Conservation (phyloP, 805 yeast species). For the Wickerhamiella sergipiensis region DNA sequence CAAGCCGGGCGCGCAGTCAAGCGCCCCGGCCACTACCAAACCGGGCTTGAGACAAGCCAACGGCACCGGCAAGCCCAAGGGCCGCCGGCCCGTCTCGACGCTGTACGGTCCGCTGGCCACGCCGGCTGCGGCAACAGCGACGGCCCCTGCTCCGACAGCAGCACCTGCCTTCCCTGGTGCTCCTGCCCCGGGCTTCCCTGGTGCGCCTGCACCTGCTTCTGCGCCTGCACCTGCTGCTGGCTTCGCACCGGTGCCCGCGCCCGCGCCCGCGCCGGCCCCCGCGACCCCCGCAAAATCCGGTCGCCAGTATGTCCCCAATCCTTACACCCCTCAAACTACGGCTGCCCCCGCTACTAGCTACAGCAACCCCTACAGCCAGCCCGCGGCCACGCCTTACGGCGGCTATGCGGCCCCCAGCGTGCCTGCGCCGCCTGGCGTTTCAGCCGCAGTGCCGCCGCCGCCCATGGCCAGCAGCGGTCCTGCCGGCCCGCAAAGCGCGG, state of each 20-base stretch:
- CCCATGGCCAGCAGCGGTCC: not conserved
- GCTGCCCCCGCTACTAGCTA: conserved; percentile 14
- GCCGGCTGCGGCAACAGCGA: conserved; percentile 2
- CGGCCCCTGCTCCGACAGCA: conserved; percentile 7
- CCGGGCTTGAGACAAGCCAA: no score
- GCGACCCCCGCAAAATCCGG: conserved; percentile 13
- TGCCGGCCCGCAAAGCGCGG: conserved; percentile 3
- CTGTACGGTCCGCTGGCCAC: not conserved
- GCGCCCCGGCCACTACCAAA: no score
- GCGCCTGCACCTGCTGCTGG: conserved; percentile 9
- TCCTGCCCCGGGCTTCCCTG: conserved; percentile 7
- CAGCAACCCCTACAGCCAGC: conserved; percentile 17
- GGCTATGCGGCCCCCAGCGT: conserved; percentile 13
- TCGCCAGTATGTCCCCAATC: conserved; percentile 18
- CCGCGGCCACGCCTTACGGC: conserved; percentile 7
- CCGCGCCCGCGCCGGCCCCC: conserved; percentile 16
- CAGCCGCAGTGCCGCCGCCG: conserved; percentile 1
- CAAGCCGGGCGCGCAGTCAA: no score
- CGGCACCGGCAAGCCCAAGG: not conserved
- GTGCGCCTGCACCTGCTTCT: conserved; percentile 6
- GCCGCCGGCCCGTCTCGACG: conserved; percentile 1
- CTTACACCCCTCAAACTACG: conserved; percentile 25
- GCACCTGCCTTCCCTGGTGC: conserved; percentile 9
- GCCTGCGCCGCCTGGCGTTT: not conserved
- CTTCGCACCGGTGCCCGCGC: conserved; percentile 3